Evolutionary conservation across 2,329 filamentous ascomycete genomes (phyloP).

Genomic region (Byssochlamys sp.): DNA sequence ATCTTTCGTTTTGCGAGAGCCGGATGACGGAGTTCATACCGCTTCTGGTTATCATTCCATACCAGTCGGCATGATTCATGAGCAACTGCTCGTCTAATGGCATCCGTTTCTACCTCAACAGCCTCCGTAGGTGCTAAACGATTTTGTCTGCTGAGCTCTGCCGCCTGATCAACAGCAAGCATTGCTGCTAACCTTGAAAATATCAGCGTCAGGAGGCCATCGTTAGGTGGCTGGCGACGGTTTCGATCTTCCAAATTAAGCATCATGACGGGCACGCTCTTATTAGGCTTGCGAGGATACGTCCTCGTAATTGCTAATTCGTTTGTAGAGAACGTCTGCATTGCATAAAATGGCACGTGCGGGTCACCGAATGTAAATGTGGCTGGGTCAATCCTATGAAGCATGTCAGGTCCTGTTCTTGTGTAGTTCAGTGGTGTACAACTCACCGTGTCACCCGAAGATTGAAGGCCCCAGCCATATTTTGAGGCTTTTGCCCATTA

Average conservation of each 20-base stretch:
- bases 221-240: conserved; percentile 30
- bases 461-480: conserved; percentile 26
- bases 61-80: conserved; percentile 39
- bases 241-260: conserved; percentile 31
- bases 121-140: conserved; percentile 31
- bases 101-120: conserved; percentile 34
- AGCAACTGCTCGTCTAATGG: conserved; percentile 34
- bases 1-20: conserved; percentile 24
- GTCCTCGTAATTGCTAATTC: conserved; percentile 34
- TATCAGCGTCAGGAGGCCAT: conserved; percentile 36
- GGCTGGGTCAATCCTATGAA: conserved; percentile 27
- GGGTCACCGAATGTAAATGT: conserved; percentile 36
- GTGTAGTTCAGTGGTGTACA: conserved; percentile 1
- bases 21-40: conserved; percentile 40
- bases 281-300: conserved; percentile 31
- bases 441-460: conserved; percentile 32
- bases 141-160: conserved; percentile 30
- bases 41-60: conserved; percentile 31
- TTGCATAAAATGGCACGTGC: conserved; percentile 35
- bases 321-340: conserved; percentile 34
- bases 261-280: conserved; percentile 35
- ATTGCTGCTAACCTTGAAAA: conserved; percentile 43
- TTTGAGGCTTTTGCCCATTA: conserved; percentile 33
- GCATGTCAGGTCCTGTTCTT: conserved; percentile 9
- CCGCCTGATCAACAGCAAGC: conserved; percentile 39